Evolutionary conservation across 2,329 filamentous ascomycete genomes (phyloP).

Genomic region (Colletotrichum plurivorum): DNA sequence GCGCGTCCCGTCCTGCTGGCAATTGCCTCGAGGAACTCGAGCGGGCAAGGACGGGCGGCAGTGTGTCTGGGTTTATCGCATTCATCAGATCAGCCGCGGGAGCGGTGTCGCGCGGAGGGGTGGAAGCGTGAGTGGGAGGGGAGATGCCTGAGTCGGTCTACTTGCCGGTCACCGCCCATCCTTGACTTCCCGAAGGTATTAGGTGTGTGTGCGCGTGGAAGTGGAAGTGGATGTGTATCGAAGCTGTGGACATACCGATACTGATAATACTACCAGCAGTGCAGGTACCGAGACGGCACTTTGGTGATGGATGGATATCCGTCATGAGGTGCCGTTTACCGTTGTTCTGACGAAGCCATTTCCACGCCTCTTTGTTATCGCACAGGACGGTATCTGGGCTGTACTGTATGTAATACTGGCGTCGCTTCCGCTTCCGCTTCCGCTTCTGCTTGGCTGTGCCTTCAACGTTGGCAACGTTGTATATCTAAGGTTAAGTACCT

Average conservation of each 20-base stretch:
- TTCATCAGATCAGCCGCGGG: slow-evolving; percentile 16
- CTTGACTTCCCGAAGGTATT: slow-evolving; percentile 9
- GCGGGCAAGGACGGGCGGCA: slow-evolving; percentile 15
- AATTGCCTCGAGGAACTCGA: slow-evolving; percentile 17
- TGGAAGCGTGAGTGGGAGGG: not conserved
- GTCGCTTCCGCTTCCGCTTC: no score
- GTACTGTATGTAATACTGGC: no score
- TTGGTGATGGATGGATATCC: not conserved
- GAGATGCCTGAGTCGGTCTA: slow-evolving; percentile 28
- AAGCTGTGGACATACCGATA: not conserved
- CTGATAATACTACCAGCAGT: not conserved
- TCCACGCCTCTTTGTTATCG: no score
- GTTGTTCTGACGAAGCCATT: no score
- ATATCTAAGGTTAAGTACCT: no score
- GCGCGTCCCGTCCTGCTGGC: slow-evolving; percentile 39
- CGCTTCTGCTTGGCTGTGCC: no score
- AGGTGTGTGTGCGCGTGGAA: no score
- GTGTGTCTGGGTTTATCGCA: not conserved
- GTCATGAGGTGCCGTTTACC: not conserved
- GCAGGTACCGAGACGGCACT: not conserved
- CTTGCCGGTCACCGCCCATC: slow-evolving; percentile 31
- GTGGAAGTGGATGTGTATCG: not conserved
- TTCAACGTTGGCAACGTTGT: no score
- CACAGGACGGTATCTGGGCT: not conserved
- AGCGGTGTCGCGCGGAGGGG: slow-evolving; percentile 20